Evolutionary conservation across 2,329 filamentous ascomycete species (phyloP).

Genomic region (Aspergillus fumigatiaffinis): DNA sequence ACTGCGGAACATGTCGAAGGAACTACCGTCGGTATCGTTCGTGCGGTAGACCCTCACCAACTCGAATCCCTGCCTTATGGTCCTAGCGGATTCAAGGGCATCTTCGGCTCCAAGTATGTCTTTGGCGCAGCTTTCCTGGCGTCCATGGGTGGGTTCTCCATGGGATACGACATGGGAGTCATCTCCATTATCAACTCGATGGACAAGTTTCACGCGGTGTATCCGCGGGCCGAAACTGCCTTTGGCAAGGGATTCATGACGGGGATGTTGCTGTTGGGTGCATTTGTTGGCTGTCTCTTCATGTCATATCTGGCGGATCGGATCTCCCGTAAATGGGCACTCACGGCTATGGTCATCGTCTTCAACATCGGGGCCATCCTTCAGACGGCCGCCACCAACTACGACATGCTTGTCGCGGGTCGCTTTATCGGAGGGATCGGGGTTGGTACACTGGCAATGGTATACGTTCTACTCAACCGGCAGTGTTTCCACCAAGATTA

Average conservation of each 20-base stretch:
- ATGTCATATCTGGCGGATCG: slow-evolving; percentile 38
- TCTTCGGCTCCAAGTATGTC: slow-evolving; percentile 37
- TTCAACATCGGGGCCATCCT: slow-evolving; percentile 45
- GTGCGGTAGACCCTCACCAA: neutral
- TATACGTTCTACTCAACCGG: slow-evolving; percentile 6
- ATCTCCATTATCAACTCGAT: slow-evolving; percentile 45
- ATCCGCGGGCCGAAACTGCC: slow-evolving; percentile 31
- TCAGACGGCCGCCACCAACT: slow-evolving; percentile 25
- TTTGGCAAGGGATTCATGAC: slow-evolving; percentile 41
- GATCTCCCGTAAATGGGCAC: slow-evolving; percentile 42
- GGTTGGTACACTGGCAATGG: slow-evolving; percentile 34
- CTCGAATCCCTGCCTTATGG: slow-evolving; percentile 20
- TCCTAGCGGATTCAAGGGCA: slow-evolving; percentile 25
- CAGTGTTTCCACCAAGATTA: neutral
- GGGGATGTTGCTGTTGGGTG: slow-evolving; percentile 42
- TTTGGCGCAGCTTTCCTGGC: slow-evolving; percentile 42
- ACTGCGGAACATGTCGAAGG: neutral
- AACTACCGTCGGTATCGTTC: neutral
- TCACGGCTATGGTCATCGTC: slow-evolving; percentile 26
- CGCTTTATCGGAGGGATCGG: slow-evolving; percentile 35
- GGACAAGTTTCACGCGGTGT: slow-evolving; percentile 41
- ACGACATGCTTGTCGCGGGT: slow-evolving; percentile 28
- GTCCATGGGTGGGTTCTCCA: slow-evolving; percentile 39
- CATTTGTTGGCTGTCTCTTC: slow-evolving; percentile 34
- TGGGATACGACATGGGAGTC: slow-evolving; percentile 45